Conservation (phyloP, 139 green algal genomes). For the Tetradesmus obliquus region DNA sequence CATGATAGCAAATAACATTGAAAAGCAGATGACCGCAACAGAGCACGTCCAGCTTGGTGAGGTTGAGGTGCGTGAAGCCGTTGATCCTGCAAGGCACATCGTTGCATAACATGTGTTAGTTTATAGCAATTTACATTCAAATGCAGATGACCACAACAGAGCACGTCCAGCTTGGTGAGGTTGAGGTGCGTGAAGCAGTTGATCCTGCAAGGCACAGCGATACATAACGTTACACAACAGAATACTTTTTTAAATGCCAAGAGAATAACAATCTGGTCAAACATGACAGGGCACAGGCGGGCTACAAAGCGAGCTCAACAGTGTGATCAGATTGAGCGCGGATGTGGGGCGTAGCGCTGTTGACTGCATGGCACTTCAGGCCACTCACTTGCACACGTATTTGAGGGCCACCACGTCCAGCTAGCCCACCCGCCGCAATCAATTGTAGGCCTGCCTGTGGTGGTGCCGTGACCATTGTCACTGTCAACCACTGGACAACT, state of each 20-base stretch:
- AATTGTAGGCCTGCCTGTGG: slow-evolving; percentile 88
- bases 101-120: not conserved
- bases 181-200: slow-evolving; percentile 91
- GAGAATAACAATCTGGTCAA: no score
- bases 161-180: slow-evolving; percentile 99
- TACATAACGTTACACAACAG: not conserved
- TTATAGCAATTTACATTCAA: no score
- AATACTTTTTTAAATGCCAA: no score
- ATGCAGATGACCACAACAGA: slow-evolving; percentile 55
- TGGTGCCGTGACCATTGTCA: slow-evolving; percentile 84
- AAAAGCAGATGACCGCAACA: slow-evolving; percentile 10
- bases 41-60: slow-evolving; percentile 99
- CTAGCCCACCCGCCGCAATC: slow-evolving; percentile 91
- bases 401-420: slow-evolving; percentile 96
- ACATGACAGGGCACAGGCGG: no score
- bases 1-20: no score
- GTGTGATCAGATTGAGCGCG: no score
- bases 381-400: slow-evolving; percentile 69
- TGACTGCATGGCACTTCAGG: not conserved
- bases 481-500: no score
- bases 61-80: slow-evolving; percentile 97
- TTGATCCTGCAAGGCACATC: slow-evolving; percentile 84
- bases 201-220: slow-evolving; percentile 67
- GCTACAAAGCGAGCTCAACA: no score
- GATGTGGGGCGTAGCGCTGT: no score